Conservation (phyloP, 2,329 filamentous ascomycete species). For the Microdochium trichocladiopsis region DNA sequence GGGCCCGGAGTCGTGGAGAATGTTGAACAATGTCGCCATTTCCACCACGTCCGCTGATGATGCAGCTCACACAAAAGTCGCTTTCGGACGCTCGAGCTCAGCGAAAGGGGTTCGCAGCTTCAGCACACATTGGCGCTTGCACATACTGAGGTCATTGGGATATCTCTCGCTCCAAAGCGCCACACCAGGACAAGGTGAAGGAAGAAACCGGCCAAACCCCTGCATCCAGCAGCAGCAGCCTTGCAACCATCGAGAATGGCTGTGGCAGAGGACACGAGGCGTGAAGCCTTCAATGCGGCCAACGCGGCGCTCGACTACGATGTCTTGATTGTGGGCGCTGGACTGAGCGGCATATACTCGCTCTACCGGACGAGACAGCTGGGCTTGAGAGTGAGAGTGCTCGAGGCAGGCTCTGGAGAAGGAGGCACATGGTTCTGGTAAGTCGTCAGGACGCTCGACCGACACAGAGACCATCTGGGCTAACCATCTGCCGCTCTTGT, state of each 20-base stretch:
- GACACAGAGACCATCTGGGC: neutral
- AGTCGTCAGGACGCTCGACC: neutral
- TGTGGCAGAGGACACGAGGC: neutral
- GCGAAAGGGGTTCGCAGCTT: neutral
- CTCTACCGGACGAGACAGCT: slow-evolving; percentile 4
- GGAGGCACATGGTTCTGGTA: slow-evolving; percentile 3
- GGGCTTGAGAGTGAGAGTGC: slow-evolving; percentile 1
- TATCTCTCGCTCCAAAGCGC: no score
- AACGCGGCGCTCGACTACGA: slow-evolving; percentile 1
- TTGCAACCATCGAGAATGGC: no score
- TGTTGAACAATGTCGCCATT: no score
- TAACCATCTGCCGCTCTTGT: neutral
- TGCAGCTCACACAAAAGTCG: neutral
- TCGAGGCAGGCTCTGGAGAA: slow-evolving; percentile 1
- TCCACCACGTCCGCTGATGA: no score
- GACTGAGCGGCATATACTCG: slow-evolving; percentile 2
- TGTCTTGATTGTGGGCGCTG: slow-evolving; percentile 3
- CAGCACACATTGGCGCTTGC: neutral
- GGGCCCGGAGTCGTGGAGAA: no score
- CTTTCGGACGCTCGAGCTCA: no score
- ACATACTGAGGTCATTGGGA: no score
- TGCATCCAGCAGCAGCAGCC: no score
- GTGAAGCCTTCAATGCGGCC: neutral
- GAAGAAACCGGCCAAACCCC: neutral
- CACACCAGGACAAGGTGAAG: no score